phyloP scores from a whole-genome alignment of 2,329 filamentous ascomycete genomes.

The Botryosphaeria dothidea region DNA sequence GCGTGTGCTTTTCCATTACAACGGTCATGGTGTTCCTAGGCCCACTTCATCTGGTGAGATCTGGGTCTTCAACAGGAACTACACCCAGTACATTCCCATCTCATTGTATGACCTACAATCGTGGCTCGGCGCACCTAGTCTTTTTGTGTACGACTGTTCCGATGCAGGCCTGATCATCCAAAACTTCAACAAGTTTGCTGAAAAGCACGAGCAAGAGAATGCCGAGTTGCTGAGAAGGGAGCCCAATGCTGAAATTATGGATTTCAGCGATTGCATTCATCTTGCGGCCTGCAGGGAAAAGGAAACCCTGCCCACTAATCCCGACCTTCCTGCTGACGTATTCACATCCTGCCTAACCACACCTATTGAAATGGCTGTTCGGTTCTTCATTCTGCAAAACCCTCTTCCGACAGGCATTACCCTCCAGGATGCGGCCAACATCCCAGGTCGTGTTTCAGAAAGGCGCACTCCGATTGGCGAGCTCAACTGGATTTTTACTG shows the following conservation, averaged over 20 bases:
- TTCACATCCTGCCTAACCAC: slow-evolving; percentile 97
- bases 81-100: slow-evolving; percentile 97
- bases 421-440: slow-evolving; percentile 80
- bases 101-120: slow-evolving; percentile 92
- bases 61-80: slow-evolving; percentile 99
- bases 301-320: slow-evolving; percentile 93
- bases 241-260: slow-evolving; percentile 62
- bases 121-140: slow-evolving; percentile 92
- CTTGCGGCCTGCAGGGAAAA: slow-evolving; percentile 87
- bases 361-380: slow-evolving; percentile 94
- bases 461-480: slow-evolving; percentile 91
- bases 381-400: slow-evolving; percentile 95
- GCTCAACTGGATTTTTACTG: slow-evolving; percentile 99
- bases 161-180: slow-evolving; percentile 93
- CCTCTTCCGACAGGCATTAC: slow-evolving; percentile 68
- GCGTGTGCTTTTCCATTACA: slow-evolving; percentile 96
- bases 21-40: slow-evolving; percentile 94
- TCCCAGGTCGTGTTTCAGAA: slow-evolving; percentile 90
- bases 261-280: slow-evolving; percentile 85
- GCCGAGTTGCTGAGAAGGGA: slow-evolving; percentile 74
- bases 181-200: slow-evolving; percentile 91
- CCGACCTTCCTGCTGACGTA: slow-evolving; percentile 86
- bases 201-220: slow-evolving; percentile 92
- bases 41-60: slow-evolving; percentile 95
- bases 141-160: slow-evolving; percentile 98